These are phyloP conservation scores for Lumnitzera littorea DNA, from an alignment of 345 rosid species.

Conservation along the genomic window DNA sequence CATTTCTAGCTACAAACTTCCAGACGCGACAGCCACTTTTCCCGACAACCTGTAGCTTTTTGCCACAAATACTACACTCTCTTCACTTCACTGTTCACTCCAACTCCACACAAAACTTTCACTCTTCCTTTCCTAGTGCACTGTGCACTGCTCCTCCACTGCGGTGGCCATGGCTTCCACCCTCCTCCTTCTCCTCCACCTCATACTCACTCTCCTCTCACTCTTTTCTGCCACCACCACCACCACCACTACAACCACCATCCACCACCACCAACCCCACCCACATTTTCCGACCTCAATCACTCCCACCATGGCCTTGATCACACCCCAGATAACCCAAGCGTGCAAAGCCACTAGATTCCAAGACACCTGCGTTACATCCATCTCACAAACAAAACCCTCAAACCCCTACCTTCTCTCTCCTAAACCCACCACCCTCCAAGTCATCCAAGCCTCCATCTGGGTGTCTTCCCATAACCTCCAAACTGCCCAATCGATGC, in stretches of 20 bases:
- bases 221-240: neutral
- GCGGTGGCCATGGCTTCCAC: too few relatives aligned
- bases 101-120: too few relatives aligned
- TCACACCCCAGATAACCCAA: conserved; percentile 12
- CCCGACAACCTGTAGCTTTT: too few relatives aligned
- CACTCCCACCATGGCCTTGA: conserved; percentile 3
- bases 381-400: conserved; percentile 10
- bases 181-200: too few relatives aligned
- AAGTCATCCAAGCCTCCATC: conserved; percentile 63
- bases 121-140: too few relatives aligned
- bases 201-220: neutral
- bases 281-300: neutral
- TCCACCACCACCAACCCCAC: conserved; percentile 3
- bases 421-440: conserved; percentile 23
- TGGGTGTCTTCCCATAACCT: conserved; percentile 47
- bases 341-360: conserved; percentile 40
- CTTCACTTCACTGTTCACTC: too few relatives aligned
- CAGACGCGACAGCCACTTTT: too few relatives aligned
- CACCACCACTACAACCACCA: too few relatives aligned
- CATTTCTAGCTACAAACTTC: too few relatives aligned
- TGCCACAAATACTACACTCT: too few relatives aligned
- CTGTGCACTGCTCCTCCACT: too few relatives aligned
- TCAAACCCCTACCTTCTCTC: neutral
- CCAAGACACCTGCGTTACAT: conserved; percentile 25
- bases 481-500: conserved; percentile 43